Base-by-base conservation (phyloP, 2,329 filamentous ascomycete species). In the Aspergillus neoniger region DNA sequence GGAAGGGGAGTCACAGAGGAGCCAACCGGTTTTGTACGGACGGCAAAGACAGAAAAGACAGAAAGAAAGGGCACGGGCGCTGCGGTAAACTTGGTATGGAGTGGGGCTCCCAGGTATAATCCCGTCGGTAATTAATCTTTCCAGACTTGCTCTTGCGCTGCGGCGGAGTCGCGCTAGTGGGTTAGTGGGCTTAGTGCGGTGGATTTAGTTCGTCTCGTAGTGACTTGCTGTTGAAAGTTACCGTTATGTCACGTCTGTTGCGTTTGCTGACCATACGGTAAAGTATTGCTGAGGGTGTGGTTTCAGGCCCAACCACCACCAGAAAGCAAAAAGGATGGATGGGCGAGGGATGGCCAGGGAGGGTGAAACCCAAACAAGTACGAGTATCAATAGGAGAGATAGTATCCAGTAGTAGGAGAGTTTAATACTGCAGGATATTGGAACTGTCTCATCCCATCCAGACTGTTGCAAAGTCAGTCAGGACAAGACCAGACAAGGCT, bases 11-110 rank as follows among this genome's bases (percentile, higher is more conserved):
- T 44, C 12, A 25, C 21, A 39, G 39, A 54, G 47, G 21, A 49
- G 53, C 30, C 38, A 50, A 58, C 44, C 23, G 57, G 57, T 62
- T 60, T 62, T 61, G 62, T 62, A 62, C 38, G 41, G 48, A 51
- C 48, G 53, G 30, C 23, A 48, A 21, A 52, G 36, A 17, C 19
- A 50, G 56, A 53, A 36, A 44, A 28, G 25, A 28, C 25, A 28
- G 7, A 28, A 28, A 28, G 25, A 49, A 43, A 49, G 39, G 41
- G 36, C 10, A 17, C 32, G 32, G 32, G 32, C 32, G 32, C 32
- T 36, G 32, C 32, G 32, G 32, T 36, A 36, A 19, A 44, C 41
- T 14, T 14, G 39, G 41, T 23, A 23, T 7, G 41, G 12, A 39
- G 51, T 53, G 51, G 51, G 51, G 51, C 51, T 50, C 25, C 30